Evolutionary conservation across 768 basidiomycete species (phyloP), one percentile per base, ranked within the genome.

Genomic region (Nevesoporus exiguus): DNA sequence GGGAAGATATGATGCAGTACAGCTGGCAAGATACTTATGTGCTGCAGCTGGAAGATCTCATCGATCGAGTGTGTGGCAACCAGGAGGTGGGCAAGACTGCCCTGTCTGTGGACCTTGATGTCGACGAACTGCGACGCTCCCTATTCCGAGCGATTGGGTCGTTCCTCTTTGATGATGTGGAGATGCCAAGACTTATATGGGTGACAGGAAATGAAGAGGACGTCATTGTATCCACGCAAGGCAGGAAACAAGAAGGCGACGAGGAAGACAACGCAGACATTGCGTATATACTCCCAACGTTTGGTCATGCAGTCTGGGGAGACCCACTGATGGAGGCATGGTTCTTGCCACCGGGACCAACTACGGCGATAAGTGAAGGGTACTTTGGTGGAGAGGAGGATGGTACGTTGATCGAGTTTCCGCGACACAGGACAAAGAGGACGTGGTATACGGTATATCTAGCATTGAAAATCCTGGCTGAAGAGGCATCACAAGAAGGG

Each of bases 1-100:
- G 36, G 11, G 69, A 68, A 37, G 61, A 68, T 66, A 57, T 62
- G 58, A 58, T 51, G 6, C 61, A 53, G 7, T 88, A 84, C 64
- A 84, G 79, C 68, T 90, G 88, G 88, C 85, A 90, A 69, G 86
- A 86, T 61, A 81, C 84, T 1, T 90, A 90, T 67, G 82, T 82
- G 7, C 47, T 68, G 9, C 71, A 80, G 7, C 69, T 90, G 44
- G 88, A 90, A 56, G 72, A 71, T 7, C 68, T 84, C 14, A 68
- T 90, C n/a, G 64, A 66, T n/a, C 67, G 71, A 7, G 76, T 80
- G 15, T 73, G 77, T 51, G 56, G 51, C 19, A 51, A 50, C 25
- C 54, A 58, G 2, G 57, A 60, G 40, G 57, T 58, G 11, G n/a
- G 61, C 44, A 52, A 55, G 49, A 29, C 27, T 29, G 8, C 27